Evolutionary conservation across 2,329 filamentous ascomycete genomes (phyloP).

Genomic region (Penicillium sp.): DNA sequence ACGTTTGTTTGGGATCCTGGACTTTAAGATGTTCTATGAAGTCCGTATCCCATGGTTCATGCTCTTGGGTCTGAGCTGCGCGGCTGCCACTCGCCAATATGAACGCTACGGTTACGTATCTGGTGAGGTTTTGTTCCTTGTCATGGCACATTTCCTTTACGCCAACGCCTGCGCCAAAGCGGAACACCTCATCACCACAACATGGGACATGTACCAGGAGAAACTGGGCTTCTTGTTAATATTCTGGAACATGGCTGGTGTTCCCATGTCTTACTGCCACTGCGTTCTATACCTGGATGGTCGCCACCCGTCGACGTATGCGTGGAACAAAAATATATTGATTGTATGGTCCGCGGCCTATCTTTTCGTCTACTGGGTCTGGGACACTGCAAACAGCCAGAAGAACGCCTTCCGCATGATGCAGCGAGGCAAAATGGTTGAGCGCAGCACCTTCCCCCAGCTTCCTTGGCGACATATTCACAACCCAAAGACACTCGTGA

Average conservation of each 20-base stretch:
- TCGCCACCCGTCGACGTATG: slow-evolving; percentile 66
- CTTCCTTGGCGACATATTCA: slow-evolving; percentile 73
- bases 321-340: slow-evolving; percentile 61
- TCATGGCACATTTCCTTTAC: slow-evolving; percentile 84
- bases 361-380: slow-evolving; percentile 76
- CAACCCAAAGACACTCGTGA: slow-evolving; percentile 68
- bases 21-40: slow-evolving; percentile 94
- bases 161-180: slow-evolving; percentile 85
- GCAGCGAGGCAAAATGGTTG: slow-evolving; percentile 59
- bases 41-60: slow-evolving; percentile 93
- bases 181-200: slow-evolving; percentile 78
- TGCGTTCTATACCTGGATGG: slow-evolving; percentile 80
- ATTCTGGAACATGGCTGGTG: slow-evolving; percentile 91
- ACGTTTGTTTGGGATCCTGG: slow-evolving; percentile 68
- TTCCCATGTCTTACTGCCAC: slow-evolving; percentile 84
- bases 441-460: slow-evolving; percentile 74
- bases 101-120: slow-evolving; percentile 76
- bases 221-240: slow-evolving; percentile 96
- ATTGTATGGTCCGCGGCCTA: slow-evolving; percentile 58
- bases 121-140: slow-evolving; percentile 67
- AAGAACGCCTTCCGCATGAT: slow-evolving; percentile 80
- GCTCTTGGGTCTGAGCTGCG: slow-evolving; percentile 58
- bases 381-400: slow-evolving; percentile 84
- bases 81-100: slow-evolving; percentile 68
- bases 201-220: slow-evolving; percentile 94